Conservation (phyloP, 495 filamentous ascomycete species). For the Aspergillus taichungensis region DNA sequence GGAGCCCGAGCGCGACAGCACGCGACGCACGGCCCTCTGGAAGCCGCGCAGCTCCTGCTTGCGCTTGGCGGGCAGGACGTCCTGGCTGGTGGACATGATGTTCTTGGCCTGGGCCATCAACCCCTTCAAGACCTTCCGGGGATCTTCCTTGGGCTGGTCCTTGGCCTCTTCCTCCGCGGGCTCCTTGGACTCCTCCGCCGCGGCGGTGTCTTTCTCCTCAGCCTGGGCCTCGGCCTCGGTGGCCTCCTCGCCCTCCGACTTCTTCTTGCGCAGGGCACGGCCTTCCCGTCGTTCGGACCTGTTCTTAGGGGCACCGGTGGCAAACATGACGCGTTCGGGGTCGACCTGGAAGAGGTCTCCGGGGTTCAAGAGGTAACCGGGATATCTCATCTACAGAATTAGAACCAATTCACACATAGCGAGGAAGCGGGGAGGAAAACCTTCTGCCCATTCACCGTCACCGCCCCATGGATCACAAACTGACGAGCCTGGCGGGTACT, state of each 20-base stretch:
- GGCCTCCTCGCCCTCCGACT: constrained; percentile 17
- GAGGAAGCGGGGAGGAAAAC: constrained; percentile 34
- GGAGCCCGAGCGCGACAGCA: constrained; percentile 41
- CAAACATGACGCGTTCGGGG: constrained; percentile 73
- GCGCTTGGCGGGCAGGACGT: constrained; percentile 45
- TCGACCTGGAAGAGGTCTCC: constrained; percentile 98
- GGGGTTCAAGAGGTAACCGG: constrained; percentile 91
- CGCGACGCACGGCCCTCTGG: constrained; percentile 42
- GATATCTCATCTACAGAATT: constrained; percentile 70
- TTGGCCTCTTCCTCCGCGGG: constrained; percentile 14
- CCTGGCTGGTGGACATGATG: constrained; percentile 41
- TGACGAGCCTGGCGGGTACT: constrained; percentile 91
- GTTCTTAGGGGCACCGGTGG: constrained; percentile 67
- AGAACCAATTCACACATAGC: not conserved
- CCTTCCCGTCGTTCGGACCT: constrained; percentile 36
- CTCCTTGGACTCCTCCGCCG: constrained; percentile 20
- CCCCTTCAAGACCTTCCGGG: constrained; percentile 38
- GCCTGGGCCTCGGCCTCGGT: constrained; percentile 14
- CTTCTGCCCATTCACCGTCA: constrained; percentile 94
- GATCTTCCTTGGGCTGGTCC: constrained; percentile 18
- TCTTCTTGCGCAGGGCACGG: constrained; percentile 22
- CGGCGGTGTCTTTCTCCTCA: constrained; percentile 16
- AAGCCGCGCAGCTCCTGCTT: constrained; percentile 56
- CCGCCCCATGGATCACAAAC: constrained; percentile 84
- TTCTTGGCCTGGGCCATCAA: constrained; percentile 45